Conservation (phyloP, 2,329 filamentous ascomycete genomes). For the Neocucurbitaria cava region DNA sequence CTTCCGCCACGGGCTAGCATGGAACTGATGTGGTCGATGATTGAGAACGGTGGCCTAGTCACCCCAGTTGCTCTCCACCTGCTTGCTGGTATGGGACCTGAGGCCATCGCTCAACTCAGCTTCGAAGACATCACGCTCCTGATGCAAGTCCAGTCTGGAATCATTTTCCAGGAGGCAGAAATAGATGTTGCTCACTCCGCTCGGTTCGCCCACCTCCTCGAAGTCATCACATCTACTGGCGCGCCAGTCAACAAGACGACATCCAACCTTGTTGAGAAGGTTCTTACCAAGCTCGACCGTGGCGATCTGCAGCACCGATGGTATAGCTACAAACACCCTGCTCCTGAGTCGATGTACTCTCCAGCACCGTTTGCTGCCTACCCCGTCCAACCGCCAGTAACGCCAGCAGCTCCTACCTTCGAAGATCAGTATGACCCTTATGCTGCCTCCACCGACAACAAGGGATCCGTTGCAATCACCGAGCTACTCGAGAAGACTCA, state of each 20-base stretch:
- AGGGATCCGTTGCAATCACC: constrained; percentile 87
- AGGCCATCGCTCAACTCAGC: constrained; percentile 64
- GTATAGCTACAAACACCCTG: constrained; percentile 64
- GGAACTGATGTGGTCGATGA: constrained; percentile 68
- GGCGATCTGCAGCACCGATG: constrained; percentile 60
- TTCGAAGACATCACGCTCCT: constrained; percentile 63
- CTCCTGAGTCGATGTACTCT: constrained; percentile 50
- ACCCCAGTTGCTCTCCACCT: constrained; percentile 66
- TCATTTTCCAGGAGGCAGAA: constrained; percentile 55
- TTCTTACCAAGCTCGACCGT: constrained; percentile 61
- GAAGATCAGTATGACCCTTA: constrained; percentile 93
- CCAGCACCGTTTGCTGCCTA: constrained; percentile 61
- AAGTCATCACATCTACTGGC: constrained; percentile 61
- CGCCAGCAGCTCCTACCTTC: constrained; percentile 65
- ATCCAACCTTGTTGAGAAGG: constrained; percentile 64
- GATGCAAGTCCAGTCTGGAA: constrained; percentile 65
- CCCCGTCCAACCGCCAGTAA: constrained; percentile 54
- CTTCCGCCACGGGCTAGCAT: constrained; percentile 63
- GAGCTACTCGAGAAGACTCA: constrained; percentile 85
- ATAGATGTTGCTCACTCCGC: constrained; percentile 65
- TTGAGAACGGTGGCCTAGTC: constrained; percentile 69
- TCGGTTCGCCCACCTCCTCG: constrained; percentile 68
- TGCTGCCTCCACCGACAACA: constrained; percentile 87
- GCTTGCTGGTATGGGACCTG: constrained; percentile 66
- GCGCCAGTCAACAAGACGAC: constrained; percentile 64